Evolutionary conservation across 169 alveolate species (phyloP), one percentile per base, ranked within the genome.

Genomic region (Cryptosporidium felis): DNA sequence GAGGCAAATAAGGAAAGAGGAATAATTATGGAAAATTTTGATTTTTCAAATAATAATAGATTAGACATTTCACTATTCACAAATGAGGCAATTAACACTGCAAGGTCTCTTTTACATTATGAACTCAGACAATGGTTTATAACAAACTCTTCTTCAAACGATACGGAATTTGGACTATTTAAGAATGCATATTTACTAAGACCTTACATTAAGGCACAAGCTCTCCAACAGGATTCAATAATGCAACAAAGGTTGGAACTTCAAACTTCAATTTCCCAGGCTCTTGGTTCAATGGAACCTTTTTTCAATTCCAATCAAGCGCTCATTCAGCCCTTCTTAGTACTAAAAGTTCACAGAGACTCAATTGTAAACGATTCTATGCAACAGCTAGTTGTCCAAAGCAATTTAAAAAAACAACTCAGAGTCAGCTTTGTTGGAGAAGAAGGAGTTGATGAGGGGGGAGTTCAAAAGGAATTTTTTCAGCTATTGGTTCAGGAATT

Each of bases 371-470:
- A 85, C 12, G 91, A 85, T 38, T 80, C 91, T 0, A 80, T 82
- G 60, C 81, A 59, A 40, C 88, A 80, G 49, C 32, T 74, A 38
- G 36, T 38, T 8, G n/a, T 74, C n/a, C 66, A 53, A 36, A 49
- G 42, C 21, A 74, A 63, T 63, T 56, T 89, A 67, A 88, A 81
- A 62, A 92, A 91, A 80, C 91, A 89, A 40, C 90, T 92, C 58
- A 82, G 65, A 45, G 93, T 94, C 5, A 60, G 82, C 60, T 96
- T 96, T 89, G 74, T 65, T 38, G 96, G 96, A 9, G 98, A 96
- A 79, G 96, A 94, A 62, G 98, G 97, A 8, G 94, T 95, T 14
- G 98, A 96, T 80, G 97, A 94, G 66, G 98, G 98, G 2, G 98
- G 98, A 16, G 96, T 93, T 1, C 88, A 92, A 65, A 95, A 95